A percentile compares a stretch with the other conserved stretches of the same genome.
Evolutionary conservation across 352 stramenopile genomes (phyloP).

Genomic region (Pythium brachiatum): DNA sequence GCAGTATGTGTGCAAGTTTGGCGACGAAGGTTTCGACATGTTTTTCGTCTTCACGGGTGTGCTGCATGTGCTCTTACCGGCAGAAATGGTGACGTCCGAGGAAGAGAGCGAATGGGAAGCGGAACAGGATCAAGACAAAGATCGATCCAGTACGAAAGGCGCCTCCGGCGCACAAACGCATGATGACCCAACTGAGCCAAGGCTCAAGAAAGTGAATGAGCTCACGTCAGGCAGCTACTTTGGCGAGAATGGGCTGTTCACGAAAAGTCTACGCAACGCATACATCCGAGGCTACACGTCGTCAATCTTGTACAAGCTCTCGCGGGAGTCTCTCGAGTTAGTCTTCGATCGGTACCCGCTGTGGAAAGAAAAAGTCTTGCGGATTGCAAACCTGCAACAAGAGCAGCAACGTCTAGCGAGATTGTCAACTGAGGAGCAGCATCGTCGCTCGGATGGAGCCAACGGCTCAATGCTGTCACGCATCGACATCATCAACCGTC

Average conservation of each 20-base stretch:
- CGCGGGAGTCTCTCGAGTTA: slow-evolving; percentile 40
- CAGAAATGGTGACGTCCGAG: slow-evolving; percentile 6
- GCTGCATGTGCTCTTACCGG: slow-evolving; percentile 35
- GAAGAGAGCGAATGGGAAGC: not conserved
- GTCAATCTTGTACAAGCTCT: slow-evolving; percentile 47
- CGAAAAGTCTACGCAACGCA: slow-evolving; percentile 34
- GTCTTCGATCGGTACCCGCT: slow-evolving; percentile 44
- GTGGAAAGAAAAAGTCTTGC: slow-evolving; percentile 45
- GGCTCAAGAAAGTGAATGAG: slow-evolving; percentile 36
- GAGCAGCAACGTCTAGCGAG: slow-evolving; percentile 29
- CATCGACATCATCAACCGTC: slow-evolving; percentile 28
- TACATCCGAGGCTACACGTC: slow-evolving; percentile 40
- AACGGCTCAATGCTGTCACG: slow-evolving; percentile 24
- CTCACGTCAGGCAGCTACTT: slow-evolving; percentile 39
- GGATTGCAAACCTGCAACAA: slow-evolving; percentile 37
- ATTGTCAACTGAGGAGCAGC: slow-evolving; percentile 22
- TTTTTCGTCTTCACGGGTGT: slow-evolving; percentile 57
- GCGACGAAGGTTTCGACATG: slow-evolving; percentile 57
- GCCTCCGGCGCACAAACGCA: not conserved
- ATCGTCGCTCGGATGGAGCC: slow-evolving; percentile 18
- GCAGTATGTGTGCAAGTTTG: slow-evolving; percentile 40
- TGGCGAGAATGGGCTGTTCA: slow-evolving; percentile 44
- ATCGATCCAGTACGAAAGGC: not conserved
- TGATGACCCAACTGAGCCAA: slow-evolving; percentile 5
- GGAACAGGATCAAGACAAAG: not conserved